Evolutionary conservation across 1,284 basidiomycete genomes (phyloP), one percentile per base, ranked within the genome.

Genomic region (Tetrapyrgos nigripes): DNA sequence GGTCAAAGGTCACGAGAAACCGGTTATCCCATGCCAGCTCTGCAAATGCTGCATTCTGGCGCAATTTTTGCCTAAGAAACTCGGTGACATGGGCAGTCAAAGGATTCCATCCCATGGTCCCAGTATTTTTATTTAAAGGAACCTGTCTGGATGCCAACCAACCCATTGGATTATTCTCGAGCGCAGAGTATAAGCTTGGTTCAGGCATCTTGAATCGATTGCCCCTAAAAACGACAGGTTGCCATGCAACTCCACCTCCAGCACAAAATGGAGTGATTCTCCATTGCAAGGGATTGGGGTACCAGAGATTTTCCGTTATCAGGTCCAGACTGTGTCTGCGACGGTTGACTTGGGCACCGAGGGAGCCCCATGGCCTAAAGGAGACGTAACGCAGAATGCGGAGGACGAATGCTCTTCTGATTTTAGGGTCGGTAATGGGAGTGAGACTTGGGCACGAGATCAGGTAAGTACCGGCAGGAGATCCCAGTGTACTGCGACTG

Each of bases 311-410:
- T 9, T 70, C 55, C 28, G 80, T 67, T 58, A 91, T 84, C 37
- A 76, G 77, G 2, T 74, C 62, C 23, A 88, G 68, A 50, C 78
- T 80, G 5, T 58, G 60, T 47, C 66, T 68, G 6, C 83, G 79
- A 33, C 89, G 81, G 56, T 80, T 73, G 2, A 78, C 83, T 66
- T 91, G 86, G 4, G 90, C 83, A 17, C 75, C 77, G 21, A 80
- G 63, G 46, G 85, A 84, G 3, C 91, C 91, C 92, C 92, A 93
- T 3, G 89, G 87, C 33, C 82, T 77, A 47, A 85, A 85, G 2
- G 91, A 92, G 44, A 86, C 74, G 66, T 85, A 89, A 13, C 90
- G 88, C 29, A 91, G 73, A 48, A 87, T 80, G 24, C 88, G 86
- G 24, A 85, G 77, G 53, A 90, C 70, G 24, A 91, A 68, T 2